Percentiles rank a stretch among this genome's conserved stretches.
phyloP scores from a whole-genome alignment of 805 yeast species.

The Candida suzukii region DNA sequence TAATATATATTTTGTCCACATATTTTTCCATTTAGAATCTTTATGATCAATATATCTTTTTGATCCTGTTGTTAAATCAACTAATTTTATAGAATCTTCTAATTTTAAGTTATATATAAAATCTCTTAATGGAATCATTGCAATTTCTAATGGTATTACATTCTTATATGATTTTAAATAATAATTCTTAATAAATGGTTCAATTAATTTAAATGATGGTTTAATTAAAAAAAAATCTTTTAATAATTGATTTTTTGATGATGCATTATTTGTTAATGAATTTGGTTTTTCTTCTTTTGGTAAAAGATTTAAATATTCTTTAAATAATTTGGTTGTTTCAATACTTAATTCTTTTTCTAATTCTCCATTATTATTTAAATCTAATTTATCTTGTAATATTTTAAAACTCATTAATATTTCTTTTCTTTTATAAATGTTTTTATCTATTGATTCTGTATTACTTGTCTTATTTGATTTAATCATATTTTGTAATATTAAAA shows the following conservation, averaged over 20 bases:
- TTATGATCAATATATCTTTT: conserved; percentile 36
- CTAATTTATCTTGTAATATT: conserved; percentile 14
- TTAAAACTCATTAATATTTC: conserved; percentile 5
- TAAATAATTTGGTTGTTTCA: conserved; percentile 15
- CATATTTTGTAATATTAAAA: not conserved
- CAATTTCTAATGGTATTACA: conserved; percentile 29
- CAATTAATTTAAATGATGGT: conserved; percentile 18
- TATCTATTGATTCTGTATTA: conserved; percentile 5
- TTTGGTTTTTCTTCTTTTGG: conserved; percentile 13
- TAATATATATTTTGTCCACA: conserved; percentile 35
- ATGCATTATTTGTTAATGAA: too few species aligned
- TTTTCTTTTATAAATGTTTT: conserved; percentile 2
- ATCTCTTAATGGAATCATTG: conserved; percentile 58
- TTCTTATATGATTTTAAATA: conserved; percentile 13
- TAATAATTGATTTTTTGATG: conserved; percentile 10
- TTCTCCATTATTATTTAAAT: conserved; percentile 15
- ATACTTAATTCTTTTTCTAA: conserved; percentile 12
- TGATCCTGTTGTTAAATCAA: conserved; percentile 58
- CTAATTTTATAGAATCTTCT: conserved; percentile 45
- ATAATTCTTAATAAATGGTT: conserved; percentile 17
- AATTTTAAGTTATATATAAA: conserved; percentile 54
- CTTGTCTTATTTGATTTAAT: conserved; percentile 5
- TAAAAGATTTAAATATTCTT: conserved; percentile 10
- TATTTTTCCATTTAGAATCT: conserved; percentile 18
- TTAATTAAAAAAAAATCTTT: conserved; percentile 14